Conservation (phyloP, 768 basidiomycete species). For the Leccinum uliginosum region DNA sequence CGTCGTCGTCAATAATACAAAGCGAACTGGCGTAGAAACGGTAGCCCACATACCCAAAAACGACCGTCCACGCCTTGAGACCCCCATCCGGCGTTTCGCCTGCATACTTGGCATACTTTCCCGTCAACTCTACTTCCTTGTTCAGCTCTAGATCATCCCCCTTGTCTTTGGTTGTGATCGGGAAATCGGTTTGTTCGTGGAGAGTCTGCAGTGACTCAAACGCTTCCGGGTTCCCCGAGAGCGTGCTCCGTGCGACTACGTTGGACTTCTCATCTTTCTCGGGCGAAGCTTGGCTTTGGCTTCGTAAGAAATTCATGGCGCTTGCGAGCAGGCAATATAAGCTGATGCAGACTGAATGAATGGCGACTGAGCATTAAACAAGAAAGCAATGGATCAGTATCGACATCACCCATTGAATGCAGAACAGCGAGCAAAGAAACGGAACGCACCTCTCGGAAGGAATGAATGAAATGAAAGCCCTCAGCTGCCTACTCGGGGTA, state of each 20-base stretch:
- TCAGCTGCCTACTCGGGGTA: not conserved
- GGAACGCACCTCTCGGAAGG: not conserved
- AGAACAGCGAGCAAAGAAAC: not conserved
- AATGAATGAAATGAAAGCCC: not conserved
- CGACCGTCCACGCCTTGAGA: constrained; percentile 29
- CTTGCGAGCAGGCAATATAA: not conserved
- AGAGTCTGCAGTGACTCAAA: constrained; percentile 3
- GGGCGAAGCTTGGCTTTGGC: not conserved
- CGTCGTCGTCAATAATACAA: not conserved
- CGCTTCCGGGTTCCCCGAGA: not conserved
- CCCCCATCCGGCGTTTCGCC: constrained; percentile 28
- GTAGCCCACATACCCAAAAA: constrained; percentile 21
- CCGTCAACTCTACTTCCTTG: not conserved
- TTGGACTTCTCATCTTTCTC: not conserved
- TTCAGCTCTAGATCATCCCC: constrained; percentile 5
- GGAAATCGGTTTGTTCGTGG: not conserved
- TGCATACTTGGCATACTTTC: constrained; percentile 17
- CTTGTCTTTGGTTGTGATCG: not conserved
- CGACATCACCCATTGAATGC: not conserved
- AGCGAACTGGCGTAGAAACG: not conserved
- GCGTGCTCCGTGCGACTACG: not conserved
- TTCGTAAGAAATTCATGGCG: constrained; percentile 1
- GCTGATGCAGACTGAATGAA: no score
- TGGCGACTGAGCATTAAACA: not conserved
- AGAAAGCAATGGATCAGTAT: not conserved